Percentiles rank a stretch among this genome's conserved stretches.
These are phyloP conservation scores for Populus ilicifolia DNA, from an alignment of 345 rosid genomes.

Conservation along the genomic window DNA sequence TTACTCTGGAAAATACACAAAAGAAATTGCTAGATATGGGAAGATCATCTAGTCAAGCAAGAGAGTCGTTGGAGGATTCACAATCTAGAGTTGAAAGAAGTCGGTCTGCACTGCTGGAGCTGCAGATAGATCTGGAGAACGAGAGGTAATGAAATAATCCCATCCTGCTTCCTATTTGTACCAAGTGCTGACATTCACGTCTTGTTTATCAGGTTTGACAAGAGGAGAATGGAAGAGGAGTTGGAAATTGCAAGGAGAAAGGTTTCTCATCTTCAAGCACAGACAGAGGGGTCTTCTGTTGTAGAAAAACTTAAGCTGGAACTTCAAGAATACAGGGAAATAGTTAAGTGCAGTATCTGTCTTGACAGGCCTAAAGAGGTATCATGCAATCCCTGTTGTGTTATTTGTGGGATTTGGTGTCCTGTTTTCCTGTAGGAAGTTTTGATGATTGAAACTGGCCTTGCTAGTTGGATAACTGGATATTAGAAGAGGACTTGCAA, in stretches of 20 bases:
- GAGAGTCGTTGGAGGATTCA: conserved; percentile 59
- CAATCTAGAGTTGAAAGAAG: conserved; percentile 59
- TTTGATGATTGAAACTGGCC: neutral
- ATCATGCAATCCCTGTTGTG: neutral
- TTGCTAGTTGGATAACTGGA: neutral
- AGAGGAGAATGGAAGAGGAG: conserved; percentile 80
- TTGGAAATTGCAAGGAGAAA: conserved; percentile 62
- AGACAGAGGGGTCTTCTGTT: conserved; percentile 63
- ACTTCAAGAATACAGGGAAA: conserved; percentile 79
- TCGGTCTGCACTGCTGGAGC: conserved; percentile 45
- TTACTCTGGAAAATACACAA: conserved; percentile 47
- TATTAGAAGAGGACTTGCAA: neutral
- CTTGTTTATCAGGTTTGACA: conserved; percentile 52
- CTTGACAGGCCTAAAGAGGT: conserved; percentile 89
- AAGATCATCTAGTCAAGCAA: conserved; percentile 53
- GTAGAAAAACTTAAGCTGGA: conserved; percentile 74
- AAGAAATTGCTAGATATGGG: conserved; percentile 59
- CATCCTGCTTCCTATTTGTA: neutral
- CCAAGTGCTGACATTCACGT: conserved; percentile 1
- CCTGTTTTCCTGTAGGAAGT: neutral
- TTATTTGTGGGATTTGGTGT: neutral
- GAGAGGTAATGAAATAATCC: conserved; percentile 54
- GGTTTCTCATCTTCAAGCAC: conserved; percentile 49
- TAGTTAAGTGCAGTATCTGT: conserved; percentile 87
- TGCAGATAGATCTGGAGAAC: conserved; percentile 58